Evolutionary conservation across 192 early-diverging fungal species (phyloP), one percentile per base, ranked within the genome.

Genomic region (Phycomyces blakesleeanus): DNA sequence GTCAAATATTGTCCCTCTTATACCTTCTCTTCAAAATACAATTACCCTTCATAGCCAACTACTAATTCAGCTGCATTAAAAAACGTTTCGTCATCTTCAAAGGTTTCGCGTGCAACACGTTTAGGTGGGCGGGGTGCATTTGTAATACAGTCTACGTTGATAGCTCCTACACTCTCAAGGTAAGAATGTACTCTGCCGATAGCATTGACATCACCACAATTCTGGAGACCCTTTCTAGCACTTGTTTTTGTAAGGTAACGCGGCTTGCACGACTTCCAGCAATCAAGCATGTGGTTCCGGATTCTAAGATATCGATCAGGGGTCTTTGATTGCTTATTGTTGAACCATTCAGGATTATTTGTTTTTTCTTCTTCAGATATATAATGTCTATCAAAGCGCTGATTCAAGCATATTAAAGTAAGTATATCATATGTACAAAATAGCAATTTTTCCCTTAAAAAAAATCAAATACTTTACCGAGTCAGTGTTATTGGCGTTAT

Each of bases 171-270:
- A 11, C 58, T 67, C 61, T 97, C 95, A 21, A 97, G 76, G 76
- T 89, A 97, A 16, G 80, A 59, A 66, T 96, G 93, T 29, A 97
- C 87, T 3, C 95, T 76, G 1, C 88, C 84, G 22, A 97, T 94
- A 6, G 93, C 93, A 67, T 97, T 94, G 20, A 97, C 95, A 57
- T 97, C 95, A 22, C 93, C 91, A 64, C 91, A 93, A 72, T 93
- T 88, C 58, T 82, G 79, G 16, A 97, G 70, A 0, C 86, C 90
- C 0, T 81, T 82, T 22, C 94, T 79, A 2, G 86, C 85, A 29
- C 78, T 82, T 26, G 90, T 91, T 68, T 96, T 96, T 4, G 93
- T 92, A 51, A 96, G 70, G 57, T 95, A 95, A 26, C 81, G 74
- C 1, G 89, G 87, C 49, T 79, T 79, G 16, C 72, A 73, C 2